Evolutionary conservation across 2,329 filamentous ascomycete species (phyloP), one percentile per base, ranked within the genome.

Genomic region (Claviceps arundinis): DNA sequence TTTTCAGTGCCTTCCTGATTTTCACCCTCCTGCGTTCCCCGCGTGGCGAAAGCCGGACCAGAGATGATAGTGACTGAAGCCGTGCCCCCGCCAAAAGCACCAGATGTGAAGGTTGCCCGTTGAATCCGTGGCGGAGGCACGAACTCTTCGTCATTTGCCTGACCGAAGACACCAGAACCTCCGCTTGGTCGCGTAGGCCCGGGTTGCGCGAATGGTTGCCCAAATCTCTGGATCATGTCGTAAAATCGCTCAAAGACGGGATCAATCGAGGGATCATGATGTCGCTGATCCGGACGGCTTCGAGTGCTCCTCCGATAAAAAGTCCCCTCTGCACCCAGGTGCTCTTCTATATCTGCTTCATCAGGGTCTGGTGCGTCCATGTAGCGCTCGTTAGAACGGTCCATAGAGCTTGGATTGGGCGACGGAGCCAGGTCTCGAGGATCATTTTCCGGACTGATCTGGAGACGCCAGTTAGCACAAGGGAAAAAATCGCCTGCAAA

Each of bases 391-490:
- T 59, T 60, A 16, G 57, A 52, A n/a, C 56, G 54, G 50, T 64
- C 63, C 38, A 65, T 59, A 5, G 65, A 65, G 4, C 64, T 64
- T 24, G 61, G 58, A 45, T 57, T 56, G 30, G 62, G 64, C 22
- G 58, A 56, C 17, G 66, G 62, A 22, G 64, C 55, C 34, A 64
- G 57, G 2, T 65, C 59, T 56, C 85, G 77, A 9, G 85, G 85
- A 58, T 89, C 85, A 59, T 80, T 81, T 2, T 77, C 74, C 0
- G 68, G 63, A 22, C 69, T 70, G 19, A 82, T 64, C 78, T 82
- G 38, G 11, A 54, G n/a, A n/a, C 19, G 9, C 16, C 16, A 34
- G 52, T 61, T 38, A 63, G 61, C 41, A 44, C 19, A 3, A 22
- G 9, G 30, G 9, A 34, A 34, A 4, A 11, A 34, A 11, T 34